Evolutionary conservation across 2,329 filamentous ascomycete species (phyloP).

Genomic region (Tolypocladium pustulatum): DNA sequence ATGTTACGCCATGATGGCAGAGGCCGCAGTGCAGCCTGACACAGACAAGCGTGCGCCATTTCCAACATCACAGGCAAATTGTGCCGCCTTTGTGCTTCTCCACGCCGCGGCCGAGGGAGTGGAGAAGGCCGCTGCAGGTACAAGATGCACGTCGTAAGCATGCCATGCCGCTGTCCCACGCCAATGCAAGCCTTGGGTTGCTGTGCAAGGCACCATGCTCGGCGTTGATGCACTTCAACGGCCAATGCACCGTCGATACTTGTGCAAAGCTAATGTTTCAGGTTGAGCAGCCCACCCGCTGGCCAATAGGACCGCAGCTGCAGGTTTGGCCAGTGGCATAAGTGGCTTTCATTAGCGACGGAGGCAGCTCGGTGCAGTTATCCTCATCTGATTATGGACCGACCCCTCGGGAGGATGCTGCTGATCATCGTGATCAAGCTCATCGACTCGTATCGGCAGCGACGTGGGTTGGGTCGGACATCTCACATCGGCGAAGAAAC

Average conservation of each 20-base stretch:
- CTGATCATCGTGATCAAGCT: neutral
- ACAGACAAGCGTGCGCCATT: neutral
- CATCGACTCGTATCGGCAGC: neutral
- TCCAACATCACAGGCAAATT: slow-evolving; percentile 6
- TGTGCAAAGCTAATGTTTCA: slow-evolving; percentile 27
- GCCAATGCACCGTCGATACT: slow-evolving; percentile 9
- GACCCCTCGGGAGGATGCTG: neutral
- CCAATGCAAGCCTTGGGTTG: neutral
- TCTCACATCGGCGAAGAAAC: neutral
- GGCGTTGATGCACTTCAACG: neutral
- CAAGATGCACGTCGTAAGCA: neutral
- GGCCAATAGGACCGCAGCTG: slow-evolving; percentile 20
- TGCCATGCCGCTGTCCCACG: neutral
- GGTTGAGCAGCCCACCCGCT: slow-evolving; percentile 9
- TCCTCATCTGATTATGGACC: slow-evolving; percentile 1
- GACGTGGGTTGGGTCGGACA: neutral
- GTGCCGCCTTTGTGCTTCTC: slow-evolving; percentile 13
- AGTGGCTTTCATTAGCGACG: slow-evolving; percentile 5
- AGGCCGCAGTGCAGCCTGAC: neutral
- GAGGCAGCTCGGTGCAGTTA: neutral
- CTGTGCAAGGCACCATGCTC: neutral
- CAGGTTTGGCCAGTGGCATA: slow-evolving; percentile 7
- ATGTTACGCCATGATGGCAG: neutral
- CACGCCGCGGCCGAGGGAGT: neutral
- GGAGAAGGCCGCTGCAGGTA: neutral